Evolutionary conservation across 371 early-diverging fungal species (phyloP).

Genomic region (Rhizopus arrhizus): DNA sequence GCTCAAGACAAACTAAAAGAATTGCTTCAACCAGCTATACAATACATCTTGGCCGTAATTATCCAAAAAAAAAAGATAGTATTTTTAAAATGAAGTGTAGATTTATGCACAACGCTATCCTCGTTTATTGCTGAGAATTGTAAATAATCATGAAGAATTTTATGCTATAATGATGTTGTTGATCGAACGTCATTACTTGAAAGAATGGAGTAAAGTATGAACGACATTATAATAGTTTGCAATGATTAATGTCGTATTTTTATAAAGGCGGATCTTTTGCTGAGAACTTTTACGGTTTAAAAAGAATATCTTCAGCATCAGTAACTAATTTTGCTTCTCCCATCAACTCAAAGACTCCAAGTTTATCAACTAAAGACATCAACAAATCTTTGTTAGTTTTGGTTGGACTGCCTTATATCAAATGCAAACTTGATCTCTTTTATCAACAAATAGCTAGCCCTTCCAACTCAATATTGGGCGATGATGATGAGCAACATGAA

Average conservation of each 20-base stretch:
- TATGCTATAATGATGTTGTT: slow-evolving; percentile 76
- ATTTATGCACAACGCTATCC: slow-evolving; percentile 92
- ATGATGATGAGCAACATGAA: slow-evolving; percentile 52
- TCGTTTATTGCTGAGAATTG: slow-evolving; percentile 74
- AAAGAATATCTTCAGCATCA: slow-evolving; percentile 59
- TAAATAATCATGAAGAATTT: slow-evolving; percentile 79
- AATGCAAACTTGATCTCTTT: slow-evolving; percentile 72
- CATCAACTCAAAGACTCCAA: slow-evolving; percentile 22
- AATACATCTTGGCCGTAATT: slow-evolving; percentile 80
- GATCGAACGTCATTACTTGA: slow-evolving; percentile 82
- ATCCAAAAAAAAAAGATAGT: not conserved
- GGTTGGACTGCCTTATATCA: slow-evolving; percentile 77
- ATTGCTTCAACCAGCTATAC: slow-evolving; percentile 83
- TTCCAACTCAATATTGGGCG: slow-evolving; percentile 68
- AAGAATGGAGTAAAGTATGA: slow-evolving; percentile 66
- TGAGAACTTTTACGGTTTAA: slow-evolving; percentile 91
- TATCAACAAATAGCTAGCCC: slow-evolving; percentile 74
- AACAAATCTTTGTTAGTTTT: slow-evolving; percentile 69
- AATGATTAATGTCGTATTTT: slow-evolving; percentile 14
- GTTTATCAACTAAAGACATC: slow-evolving; percentile 54
- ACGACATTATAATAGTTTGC: not conserved
- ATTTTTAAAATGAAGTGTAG: slow-evolving; percentile 16
- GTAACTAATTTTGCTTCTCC: slow-evolving; percentile 27
- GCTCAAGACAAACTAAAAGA: slow-evolving; percentile 84
- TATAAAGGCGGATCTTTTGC: slow-evolving; percentile 79